A percentile compares a stretch with the other conserved stretches of the same genome.
Conservation (phyloP, 2,329 filamentous ascomycete species). For the Zelopaecilomyces penicillatus region DNA sequence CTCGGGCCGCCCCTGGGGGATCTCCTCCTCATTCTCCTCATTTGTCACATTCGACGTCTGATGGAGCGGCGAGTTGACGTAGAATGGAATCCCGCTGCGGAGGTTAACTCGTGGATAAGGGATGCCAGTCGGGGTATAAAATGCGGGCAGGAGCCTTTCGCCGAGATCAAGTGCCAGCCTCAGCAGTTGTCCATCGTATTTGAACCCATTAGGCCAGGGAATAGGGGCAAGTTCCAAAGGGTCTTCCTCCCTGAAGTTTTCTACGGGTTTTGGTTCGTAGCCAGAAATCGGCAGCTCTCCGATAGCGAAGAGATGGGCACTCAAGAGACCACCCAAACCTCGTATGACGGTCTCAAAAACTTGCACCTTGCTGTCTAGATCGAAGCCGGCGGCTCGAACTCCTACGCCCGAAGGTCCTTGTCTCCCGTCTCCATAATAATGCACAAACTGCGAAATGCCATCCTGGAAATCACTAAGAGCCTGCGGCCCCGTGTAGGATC, state of each 20-base stretch:
- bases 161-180: constrained; percentile 83
- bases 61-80: constrained; percentile 75
- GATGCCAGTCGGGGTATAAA: constrained; percentile 82
- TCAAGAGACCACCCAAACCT: constrained; percentile 81
- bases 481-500: constrained; percentile 27
- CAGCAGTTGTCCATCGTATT: constrained; percentile 82
- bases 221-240: constrained; percentile 47
- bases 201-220: constrained; percentile 65
- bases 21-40: constrained; percentile 10
- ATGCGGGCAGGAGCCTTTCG: constrained; percentile 78
- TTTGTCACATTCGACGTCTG: constrained; percentile 26
- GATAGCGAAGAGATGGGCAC: constrained; percentile 85
- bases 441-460: constrained; percentile 66
- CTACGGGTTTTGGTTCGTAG: constrained; percentile 49
- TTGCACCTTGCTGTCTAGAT: constrained; percentile 95
- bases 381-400: constrained; percentile 69
- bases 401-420: constrained; percentile 61
- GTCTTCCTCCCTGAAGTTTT: constrained; percentile 22
- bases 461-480: constrained; percentile 70
- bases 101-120: constrained; percentile 94
- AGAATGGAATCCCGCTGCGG: constrained; percentile 84
- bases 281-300: constrained; percentile 81
- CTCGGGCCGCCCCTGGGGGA: constrained; percentile 44
- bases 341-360: constrained; percentile 97
- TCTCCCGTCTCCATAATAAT: constrained; percentile 80